A percentile compares a stretch with the other conserved stretches of the same genome.
Evolutionary conservation across 2,329 filamentous ascomycete genomes (phyloP).

Genomic region (Colletotrichum sp.): DNA sequence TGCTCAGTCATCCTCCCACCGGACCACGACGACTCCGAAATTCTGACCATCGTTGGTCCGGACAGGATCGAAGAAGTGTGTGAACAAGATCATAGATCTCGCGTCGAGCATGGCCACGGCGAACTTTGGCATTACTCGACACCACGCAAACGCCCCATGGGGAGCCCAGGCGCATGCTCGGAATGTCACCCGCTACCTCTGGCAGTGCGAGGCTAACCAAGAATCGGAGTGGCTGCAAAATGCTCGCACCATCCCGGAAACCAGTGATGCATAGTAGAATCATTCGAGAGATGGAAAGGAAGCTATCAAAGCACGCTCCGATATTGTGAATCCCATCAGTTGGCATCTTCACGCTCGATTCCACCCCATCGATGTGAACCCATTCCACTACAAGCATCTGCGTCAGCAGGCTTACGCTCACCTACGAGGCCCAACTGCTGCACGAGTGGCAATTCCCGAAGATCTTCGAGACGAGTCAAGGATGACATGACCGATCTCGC

Average conservation of each 20-base stretch:
- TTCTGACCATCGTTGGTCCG: not conserved
- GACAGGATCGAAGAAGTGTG: not conserved
- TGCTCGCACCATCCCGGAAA: not conserved
- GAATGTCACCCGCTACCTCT: not conserved
- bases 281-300: not conserved
- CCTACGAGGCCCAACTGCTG: not conserved
- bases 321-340: not conserved
- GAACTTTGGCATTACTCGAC: not conserved
- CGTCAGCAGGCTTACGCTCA: not conserved
- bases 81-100: not conserved
- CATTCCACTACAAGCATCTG: not conserved
- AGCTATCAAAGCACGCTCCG: not conserved
- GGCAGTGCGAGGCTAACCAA: not conserved
- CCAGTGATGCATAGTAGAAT: not conserved
- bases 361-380: not conserved
- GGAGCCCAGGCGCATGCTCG: not conserved
- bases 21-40: not conserved
- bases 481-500: not conserved
- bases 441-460: not conserved
- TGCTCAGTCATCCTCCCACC: not conserved
- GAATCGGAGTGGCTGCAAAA: not conserved
- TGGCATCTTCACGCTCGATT: not conserved
- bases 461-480: not conserved
- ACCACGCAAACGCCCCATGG: not conserved
- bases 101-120: not conserved